phyloP scores from a whole-genome alignment of 352 stramenopile species.

The Pythium sp. region DNA sequence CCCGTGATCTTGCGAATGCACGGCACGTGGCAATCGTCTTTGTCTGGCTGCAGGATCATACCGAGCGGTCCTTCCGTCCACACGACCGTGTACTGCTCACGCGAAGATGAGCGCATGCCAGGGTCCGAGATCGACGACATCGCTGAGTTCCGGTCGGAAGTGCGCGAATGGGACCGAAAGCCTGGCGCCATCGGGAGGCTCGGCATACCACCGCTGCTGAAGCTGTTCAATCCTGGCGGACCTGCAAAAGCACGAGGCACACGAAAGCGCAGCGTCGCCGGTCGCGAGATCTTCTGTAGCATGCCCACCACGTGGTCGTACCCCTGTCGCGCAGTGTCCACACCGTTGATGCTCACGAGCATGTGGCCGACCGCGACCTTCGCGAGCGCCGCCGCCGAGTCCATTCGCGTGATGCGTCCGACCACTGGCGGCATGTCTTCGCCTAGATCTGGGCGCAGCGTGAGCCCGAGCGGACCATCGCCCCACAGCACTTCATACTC shows the following conservation, averaged over 20 bases:
- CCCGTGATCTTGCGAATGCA: conserved; percentile 88
- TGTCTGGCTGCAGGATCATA: conserved; percentile 85
- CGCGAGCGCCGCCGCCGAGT: conserved; percentile 75
- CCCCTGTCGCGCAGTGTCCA: conserved; percentile 81
- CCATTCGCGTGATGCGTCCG: conserved; percentile 81
- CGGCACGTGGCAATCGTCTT: conserved; percentile 84
- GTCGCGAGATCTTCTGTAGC: conserved; percentile 80
- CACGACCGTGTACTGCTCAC: conserved; percentile 86
- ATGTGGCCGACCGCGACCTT: conserved; percentile 85
- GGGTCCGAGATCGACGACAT: conserved; percentile 43
- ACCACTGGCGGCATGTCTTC: conserved; percentile 88
- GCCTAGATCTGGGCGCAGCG: conserved; percentile 75
- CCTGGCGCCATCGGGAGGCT: conserved; percentile 31
- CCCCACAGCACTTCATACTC: conserved; percentile 88
- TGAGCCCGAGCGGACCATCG: conserved; percentile 78
- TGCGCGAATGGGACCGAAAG: conserved; percentile 21
- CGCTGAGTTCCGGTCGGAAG: conserved; percentile 23
- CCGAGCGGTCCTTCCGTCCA: conserved; percentile 82
- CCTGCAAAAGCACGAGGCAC: conserved; percentile 53
- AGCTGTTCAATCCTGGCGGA: conserved; percentile 1
- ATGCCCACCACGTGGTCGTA: conserved; percentile 83
- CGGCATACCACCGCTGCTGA: conserved; percentile 9
- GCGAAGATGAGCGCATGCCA: conserved; percentile 32
- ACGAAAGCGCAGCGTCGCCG: conserved; percentile 78
- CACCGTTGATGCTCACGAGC: conserved; percentile 87